These are phyloP conservation scores for Helianthus annuus DNA, from an alignment of 129 eudicot species.

Conservation along the genomic window HanXRQr2.0-SUNRISE NC_035448.2:7453757-7454256, in stretches of 20 bases:
- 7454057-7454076: not conserved
- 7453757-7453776: too few relatives aligned
- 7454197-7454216: not conserved
- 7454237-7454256: not conserved
- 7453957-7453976: constrained; percentile 95
- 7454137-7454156: constrained; percentile 85
- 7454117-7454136: constrained; percentile 58
- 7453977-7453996: constrained; percentile 59
- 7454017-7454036: not conserved
- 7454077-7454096: constrained; percentile 30
- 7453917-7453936: constrained; percentile 75
- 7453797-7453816: not conserved
- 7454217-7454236: not conserved
- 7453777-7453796: too few relatives aligned
- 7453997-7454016: constrained; percentile 46
- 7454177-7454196: not conserved
- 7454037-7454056: not conserved
- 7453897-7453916: constrained; percentile 76
- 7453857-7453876: not conserved
- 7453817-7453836: not conserved
- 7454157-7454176: not conserved
- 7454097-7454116: constrained; percentile 44
- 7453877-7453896: constrained; percentile 73
- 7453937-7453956: constrained; percentile 85
- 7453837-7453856: not conserved